Base-by-base conservation (phyloP, 306 rosid genomes). In the Echinosophora koreensis region DNA sequence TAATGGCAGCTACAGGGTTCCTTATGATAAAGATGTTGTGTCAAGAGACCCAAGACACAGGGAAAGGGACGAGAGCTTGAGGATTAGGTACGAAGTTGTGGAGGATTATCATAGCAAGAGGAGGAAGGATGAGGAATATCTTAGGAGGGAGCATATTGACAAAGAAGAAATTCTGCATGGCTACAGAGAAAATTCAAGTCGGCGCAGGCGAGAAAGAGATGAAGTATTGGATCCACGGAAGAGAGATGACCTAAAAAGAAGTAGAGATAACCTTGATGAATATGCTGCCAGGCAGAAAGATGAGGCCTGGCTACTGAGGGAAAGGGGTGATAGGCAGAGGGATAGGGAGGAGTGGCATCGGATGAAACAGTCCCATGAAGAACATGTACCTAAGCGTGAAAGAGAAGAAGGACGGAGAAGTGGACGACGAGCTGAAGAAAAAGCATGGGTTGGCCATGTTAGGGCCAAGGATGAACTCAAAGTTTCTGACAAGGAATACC, bases 271-370 rank as follows among this genome's bases (percentile, higher is more conserved):
- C 71, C 84, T 85, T 70, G 91, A 90, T 66, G 99, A 92, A 78
- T 90, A 84, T 71, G 83, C 92, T 83, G 41, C 67, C 41, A 90
- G 96, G 83, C 92, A 88, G 85, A 95, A 91, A 89, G 99, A 89
- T 74, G 99, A 90, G 67, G 58, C 80, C 73, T 87, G 93, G 93
- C 77, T 69, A 66, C 83, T 80, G 58, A 89, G 90, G 85, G 99
- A 96, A 72, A 91, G 98, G 84, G 81, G 82, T 13, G 98, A 96
- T 74, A 85, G 91, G 82, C 96, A 44, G 78, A 89, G 98, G 86
- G 99, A 92, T 71, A 89, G 86, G 82, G 98, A 91, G 69, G 96
- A 95, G 51, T 92, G 99, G 98, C 93, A 83, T 50, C 84, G 97
- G 84, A 14, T 77, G 71, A 95, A 92, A 81, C 97, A 87, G 69